Base-by-base conservation (phyloP, 805 yeast genomes). In the Candida chilensis region DNA sequence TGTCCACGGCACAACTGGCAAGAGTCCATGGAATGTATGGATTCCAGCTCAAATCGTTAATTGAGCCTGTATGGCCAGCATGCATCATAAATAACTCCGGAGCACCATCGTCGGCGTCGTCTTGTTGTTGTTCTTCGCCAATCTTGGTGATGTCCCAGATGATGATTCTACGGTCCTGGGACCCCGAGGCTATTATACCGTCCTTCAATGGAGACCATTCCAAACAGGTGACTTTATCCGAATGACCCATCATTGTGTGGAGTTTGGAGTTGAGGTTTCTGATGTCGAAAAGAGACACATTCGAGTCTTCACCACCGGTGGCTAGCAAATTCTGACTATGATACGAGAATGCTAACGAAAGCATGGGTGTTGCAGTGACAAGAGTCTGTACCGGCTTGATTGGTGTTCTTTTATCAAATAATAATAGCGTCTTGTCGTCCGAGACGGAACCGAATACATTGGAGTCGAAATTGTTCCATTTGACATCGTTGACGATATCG, bases 31-130 rank as follows among this genome's bases (percentile, higher is more conserved):
- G 83, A 34, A 75, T 65, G 40, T 64, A 73, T 5, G 78, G 75
- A 45, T 77, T 79, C 65, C 84, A 77, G 20, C 76, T 68, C 40
- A 83, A 62, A 48, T 83, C 94, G 26, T 78, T 75, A 12, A 83
- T 78, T 5, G 79, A 65, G 12, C 85, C 79, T 13, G 87, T 78
- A 47, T 86, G 95, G 14, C 95, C 95, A 22, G 94, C 94, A 48
- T 86, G 95, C 78, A 86, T 81, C 87, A 85, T 81, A 42, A 85
- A 61, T 20, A 86, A 55, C 50, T 86, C 96, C 4, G 95, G 90
- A 17, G 81, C 81, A 24, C 94, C 96, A 45, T 86, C 96, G 39
- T 82, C 94, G 18, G 86, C 82, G 47, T 86, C 95, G 41, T 85
- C 95, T 40, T 76, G 87, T 10, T 67, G 67, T 50, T 84, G 94